Base-by-base conservation (phyloP, 2,329 filamentous ascomycete species). In the Raffaelea ambrosiae region DNA sequence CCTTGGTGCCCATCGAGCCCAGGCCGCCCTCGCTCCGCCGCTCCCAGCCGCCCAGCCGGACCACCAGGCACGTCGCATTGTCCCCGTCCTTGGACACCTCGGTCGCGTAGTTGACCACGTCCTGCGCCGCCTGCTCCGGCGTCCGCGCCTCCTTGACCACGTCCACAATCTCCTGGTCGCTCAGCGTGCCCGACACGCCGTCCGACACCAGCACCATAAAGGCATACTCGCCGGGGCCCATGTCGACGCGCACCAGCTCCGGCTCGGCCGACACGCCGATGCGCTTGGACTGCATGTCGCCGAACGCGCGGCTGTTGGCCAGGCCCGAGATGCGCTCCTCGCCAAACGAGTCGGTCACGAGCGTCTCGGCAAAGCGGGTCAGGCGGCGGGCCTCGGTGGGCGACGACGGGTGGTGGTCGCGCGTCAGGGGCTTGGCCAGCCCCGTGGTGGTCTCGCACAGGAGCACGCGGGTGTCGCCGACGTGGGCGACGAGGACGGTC, bases 131-230 rank as follows among this genome's bases (percentile, higher is more conserved):
- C 61, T 95, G 81, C 56, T 95, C 91, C 0, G 93, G 93, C 0
- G 91, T 97, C 60, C 76, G 83, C 5, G 89, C 87, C 66, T 98
- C 93, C 65, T 97, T 97, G 58, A 97, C 76, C 29, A 97, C 82
- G 62, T 98, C 93, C 26, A 96, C 90, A 52, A 97, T 88, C 67
- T 98, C 93, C 67, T 97, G 91, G 61, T 98, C 93, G 48, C 77
- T 81, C 20, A 97, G 71, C 16, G 86, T 86, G 7, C 88, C 91
- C 19, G 84, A 91, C 10, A 98, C 81, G 22, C 93, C 93, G 63
- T 98, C 93, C 2, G 81, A 86, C 63, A 95, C 80, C 42, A 98
- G 76, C 2, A 95, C 88, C 45, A 97, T 63, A 66, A 98, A 98
- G 3, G 83, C 83, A 66, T 88, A 96, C 63, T 96, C 84, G 0